These are phyloP conservation scores for Microthlaspi erraticum DNA, from an alignment of 345 rosid genomes.

Conservation along the genomic window DNA sequence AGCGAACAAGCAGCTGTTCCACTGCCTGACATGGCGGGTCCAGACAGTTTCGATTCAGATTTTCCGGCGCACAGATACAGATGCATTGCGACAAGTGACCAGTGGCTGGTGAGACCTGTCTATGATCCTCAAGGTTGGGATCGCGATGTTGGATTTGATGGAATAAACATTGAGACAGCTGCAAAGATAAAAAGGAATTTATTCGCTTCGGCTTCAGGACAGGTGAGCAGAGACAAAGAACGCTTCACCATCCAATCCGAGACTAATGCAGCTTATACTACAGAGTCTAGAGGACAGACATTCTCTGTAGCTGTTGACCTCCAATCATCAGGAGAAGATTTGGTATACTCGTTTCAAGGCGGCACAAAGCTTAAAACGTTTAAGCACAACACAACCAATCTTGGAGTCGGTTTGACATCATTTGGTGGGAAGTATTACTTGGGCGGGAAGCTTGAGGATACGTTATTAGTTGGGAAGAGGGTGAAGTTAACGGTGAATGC, in stretches of 20 bases:
- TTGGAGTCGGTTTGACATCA: constrained; percentile 68
- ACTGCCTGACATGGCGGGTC: constrained; percentile 83
- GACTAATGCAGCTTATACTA: constrained; percentile 64
- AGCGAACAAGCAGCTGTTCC: constrained; percentile 58
- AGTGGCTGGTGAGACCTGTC: constrained; percentile 78
- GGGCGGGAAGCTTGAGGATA: constrained; percentile 81
- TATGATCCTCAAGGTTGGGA: constrained; percentile 97
- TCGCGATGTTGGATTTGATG: constrained; percentile 92
- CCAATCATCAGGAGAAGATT: constrained; percentile 76
- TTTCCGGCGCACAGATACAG: constrained; percentile 72
- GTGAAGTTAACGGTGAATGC: constrained; percentile 70
- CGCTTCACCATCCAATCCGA: constrained; percentile 78
- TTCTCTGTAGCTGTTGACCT: constrained; percentile 72
- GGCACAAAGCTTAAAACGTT: constrained; percentile 64
- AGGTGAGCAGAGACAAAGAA: constrained; percentile 79
- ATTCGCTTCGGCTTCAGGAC: constrained; percentile 66
- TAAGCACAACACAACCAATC: constrained; percentile 64
- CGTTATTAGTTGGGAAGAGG: constrained; percentile 69
- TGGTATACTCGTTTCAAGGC: constrained; percentile 64
- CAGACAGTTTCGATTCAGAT: constrained; percentile 80
- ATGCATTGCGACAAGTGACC: constrained; percentile 59
- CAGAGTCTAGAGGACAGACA: constrained; percentile 56
- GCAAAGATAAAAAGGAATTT: constrained; percentile 55
- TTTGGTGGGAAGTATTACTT: constrained; percentile 65
- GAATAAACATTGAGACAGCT: constrained; percentile 79